A percentile compares a stretch with the other conserved stretches of the same genome.
Evolutionary conservation across 1,284 basidiomycete species (phyloP).

Genomic region (Cryptococcus sp.): DNA sequence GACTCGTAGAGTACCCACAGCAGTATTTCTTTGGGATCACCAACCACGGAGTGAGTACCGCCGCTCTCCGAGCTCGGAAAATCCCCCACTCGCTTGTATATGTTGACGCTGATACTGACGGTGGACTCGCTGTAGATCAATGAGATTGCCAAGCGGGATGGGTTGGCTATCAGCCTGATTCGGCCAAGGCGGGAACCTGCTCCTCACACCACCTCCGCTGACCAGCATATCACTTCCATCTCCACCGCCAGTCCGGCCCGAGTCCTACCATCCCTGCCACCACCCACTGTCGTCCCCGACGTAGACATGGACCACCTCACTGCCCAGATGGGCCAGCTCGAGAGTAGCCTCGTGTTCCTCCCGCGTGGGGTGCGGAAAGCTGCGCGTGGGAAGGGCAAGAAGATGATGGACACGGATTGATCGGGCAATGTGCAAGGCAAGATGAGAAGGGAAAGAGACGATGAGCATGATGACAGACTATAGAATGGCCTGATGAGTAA

Average conservation of each 20-base stretch:
- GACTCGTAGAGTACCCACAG: slow-evolving; percentile 61
- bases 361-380: slow-evolving; percentile 29
- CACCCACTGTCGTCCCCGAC: slow-evolving; percentile 6
- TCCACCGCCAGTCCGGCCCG: too few species aligned
- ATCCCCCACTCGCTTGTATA: too few species aligned
- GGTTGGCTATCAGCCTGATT: slow-evolving; percentile 36
- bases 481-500: not conserved
- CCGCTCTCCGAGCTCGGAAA: too few species aligned
- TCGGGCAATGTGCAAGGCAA: not conserved
- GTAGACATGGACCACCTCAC: slow-evolving; percentile 32
- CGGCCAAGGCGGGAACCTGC: slow-evolving; percentile 23
- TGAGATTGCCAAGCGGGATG: slow-evolving; percentile 35
- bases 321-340: slow-evolving; percentile 19
- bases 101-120: too few species aligned
- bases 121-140: slow-evolving; percentile 25
- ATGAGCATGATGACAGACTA: not conserved
- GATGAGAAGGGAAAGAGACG: too few species aligned
- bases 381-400: slow-evolving; percentile 5
- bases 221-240: too few species aligned
- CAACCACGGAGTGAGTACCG: slow-evolving; percentile 65
- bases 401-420: not conserved
- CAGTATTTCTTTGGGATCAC: slow-evolving; percentile 84
- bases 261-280: too few species aligned
- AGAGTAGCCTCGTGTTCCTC: slow-evolving; percentile 35
- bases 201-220: too few species aligned